phyloP scores from a whole-genome alignment of 1,139 yeast species.

The Saccharomyces hybrid region DNA sequence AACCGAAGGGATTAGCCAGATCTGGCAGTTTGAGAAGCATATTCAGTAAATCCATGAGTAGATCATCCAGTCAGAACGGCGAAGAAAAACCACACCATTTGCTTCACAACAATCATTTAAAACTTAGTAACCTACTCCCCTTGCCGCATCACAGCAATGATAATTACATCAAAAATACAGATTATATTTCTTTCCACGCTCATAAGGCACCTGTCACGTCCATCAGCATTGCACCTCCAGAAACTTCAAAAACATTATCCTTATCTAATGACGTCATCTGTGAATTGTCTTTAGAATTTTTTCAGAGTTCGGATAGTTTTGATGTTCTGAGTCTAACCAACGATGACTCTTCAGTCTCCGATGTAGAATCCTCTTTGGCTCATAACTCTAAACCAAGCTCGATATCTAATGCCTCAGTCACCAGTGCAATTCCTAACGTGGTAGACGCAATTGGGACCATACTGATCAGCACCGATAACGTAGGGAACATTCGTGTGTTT shows the following conservation, averaged over 20 bases:
- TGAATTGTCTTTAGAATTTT: conserved; percentile 43
- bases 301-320: conserved; percentile 29
- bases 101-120: not conserved
- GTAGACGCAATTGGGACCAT: conserved; percentile 32
- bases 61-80: conserved; percentile 13
- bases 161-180: conserved; percentile 25
- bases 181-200: conserved; percentile 67
- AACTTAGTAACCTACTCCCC: conserved; percentile 1
- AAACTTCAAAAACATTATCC: conserved; percentile 55
- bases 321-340: conserved; percentile 7
- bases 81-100: conserved; percentile 22
- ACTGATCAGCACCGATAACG: conserved; percentile 68
- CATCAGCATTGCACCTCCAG: conserved; percentile 73
- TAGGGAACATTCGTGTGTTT: conserved; percentile 67
- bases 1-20: conserved; percentile 30
- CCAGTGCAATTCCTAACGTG: conserved; percentile 12
- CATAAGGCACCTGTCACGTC: conserved; percentile 66
- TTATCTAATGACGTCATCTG: conserved; percentile 72
- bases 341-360: not conserved
- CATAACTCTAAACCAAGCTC: conserved; percentile 2
- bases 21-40: conserved; percentile 68
- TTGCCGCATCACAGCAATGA: conserved; percentile 18
- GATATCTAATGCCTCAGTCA: not conserved
- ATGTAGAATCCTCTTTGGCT: conserved; percentile 1
- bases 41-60: conserved; percentile 45